A percentile compares a stretch with the other conserved stretches of the same genome.
phyloP scores from a whole-genome alignment of 2,329 filamentous ascomycete species.

The Colletotrichum higginsianum region DNA sequence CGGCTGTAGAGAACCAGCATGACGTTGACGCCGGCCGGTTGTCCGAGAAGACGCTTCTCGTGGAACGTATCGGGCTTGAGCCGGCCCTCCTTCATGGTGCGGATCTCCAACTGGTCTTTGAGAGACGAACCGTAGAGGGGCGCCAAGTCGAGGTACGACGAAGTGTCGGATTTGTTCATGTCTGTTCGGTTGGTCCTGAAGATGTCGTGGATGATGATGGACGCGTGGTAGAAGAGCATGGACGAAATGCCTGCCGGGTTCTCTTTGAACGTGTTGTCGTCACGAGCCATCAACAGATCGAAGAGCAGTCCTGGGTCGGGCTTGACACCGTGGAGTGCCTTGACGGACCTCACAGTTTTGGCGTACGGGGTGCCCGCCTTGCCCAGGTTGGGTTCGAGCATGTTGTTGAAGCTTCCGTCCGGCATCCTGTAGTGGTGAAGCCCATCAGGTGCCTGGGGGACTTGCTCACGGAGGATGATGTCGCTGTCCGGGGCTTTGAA shows the following conservation, averaged over 20 bases:
- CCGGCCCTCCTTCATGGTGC: constrained; percentile 76
- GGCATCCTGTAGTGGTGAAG: constrained; percentile 54
- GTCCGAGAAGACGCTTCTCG: constrained; percentile 78
- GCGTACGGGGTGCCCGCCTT: constrained; percentile 78
- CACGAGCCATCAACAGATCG: constrained; percentile 73
- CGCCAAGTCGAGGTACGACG: constrained; percentile 81
- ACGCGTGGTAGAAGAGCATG: constrained; percentile 82
- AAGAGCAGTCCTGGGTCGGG: constrained; percentile 77
- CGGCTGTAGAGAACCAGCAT: constrained; percentile 83
- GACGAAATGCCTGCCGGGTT: constrained; percentile 82
- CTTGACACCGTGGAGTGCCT: constrained; percentile 70
- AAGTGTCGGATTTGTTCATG: constrained; percentile 75
- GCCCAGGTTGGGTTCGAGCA: constrained; percentile 74
- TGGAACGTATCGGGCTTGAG: constrained; percentile 81
- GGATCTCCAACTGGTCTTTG: constrained; percentile 73
- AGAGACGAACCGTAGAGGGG: constrained; percentile 80
- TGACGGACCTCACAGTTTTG: constrained; percentile 72
- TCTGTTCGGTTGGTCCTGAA: constrained; percentile 68
- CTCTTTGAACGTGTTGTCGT: constrained; percentile 64
- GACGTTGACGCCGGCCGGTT: constrained; percentile 77
- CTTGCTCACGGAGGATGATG: constrained; percentile 53
- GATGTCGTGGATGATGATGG: constrained; percentile 68
- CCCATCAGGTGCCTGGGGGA: constrained; percentile 55
- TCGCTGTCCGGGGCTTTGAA: constrained; percentile 57
- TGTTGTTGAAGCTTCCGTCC: constrained; percentile 67